A percentile compares a stretch with the other conserved stretches of the same genome.
Evolutionary conservation across 352 stramenopile genomes (phyloP).

Genomic region (Pythium folliculosum): DNA sequence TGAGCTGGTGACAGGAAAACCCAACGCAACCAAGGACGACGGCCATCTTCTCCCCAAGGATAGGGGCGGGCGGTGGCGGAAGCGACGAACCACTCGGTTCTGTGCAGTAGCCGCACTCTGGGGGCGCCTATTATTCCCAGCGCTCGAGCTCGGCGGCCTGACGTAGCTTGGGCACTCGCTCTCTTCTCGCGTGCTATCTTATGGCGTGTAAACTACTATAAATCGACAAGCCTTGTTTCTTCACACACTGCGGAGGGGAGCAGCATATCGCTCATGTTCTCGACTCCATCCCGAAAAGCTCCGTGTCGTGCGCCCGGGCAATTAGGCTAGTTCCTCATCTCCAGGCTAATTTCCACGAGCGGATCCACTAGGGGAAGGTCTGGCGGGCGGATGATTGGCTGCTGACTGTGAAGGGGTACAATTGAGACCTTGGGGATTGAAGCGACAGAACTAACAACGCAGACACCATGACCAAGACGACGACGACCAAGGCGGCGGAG

Average conservation of each 20-base stretch:
- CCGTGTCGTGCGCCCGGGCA: no score
- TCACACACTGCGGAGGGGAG: no score
- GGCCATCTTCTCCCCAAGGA: neutral
- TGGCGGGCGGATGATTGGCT: constrained; percentile 34
- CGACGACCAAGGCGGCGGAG: constrained; percentile 6
- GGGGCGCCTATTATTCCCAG: neutral
- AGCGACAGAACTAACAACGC: constrained; percentile 12
- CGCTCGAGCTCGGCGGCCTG: no score
- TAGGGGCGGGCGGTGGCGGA: no score
- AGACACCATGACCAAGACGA: constrained; percentile 10
- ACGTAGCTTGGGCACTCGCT: neutral
- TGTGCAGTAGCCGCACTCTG: no score
- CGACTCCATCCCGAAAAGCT: no score
- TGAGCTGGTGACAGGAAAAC: neutral
- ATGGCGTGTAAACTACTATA: constrained; percentile 17
- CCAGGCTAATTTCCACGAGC: neutral
- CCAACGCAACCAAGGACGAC: no score
- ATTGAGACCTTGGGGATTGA: constrained; percentile 8
- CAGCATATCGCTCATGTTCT: no score
- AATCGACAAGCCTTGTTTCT: constrained; percentile 8
- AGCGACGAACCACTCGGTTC: no score
- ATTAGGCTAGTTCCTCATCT: neutral
- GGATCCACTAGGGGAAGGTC: constrained; percentile 32
- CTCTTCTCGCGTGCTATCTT: neutral
- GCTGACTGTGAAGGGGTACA: constrained; percentile 8